Evolutionary conservation across 208 protist species (phyloP), one percentile per base, ranked within the genome.

Genomic region (Acanthamoeba rhysodes): DNA sequence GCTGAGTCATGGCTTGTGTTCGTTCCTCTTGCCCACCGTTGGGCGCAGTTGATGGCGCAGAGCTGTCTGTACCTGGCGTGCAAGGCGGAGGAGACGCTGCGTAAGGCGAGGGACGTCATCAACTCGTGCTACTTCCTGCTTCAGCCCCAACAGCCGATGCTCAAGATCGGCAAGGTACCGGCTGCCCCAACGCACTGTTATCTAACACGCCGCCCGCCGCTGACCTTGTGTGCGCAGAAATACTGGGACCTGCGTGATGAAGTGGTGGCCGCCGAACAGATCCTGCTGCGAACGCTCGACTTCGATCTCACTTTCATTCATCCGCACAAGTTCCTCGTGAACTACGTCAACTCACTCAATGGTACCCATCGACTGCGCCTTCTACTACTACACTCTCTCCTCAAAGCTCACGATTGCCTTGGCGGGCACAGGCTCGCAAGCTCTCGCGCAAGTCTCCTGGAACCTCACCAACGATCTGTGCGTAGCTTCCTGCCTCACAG

Each of bases 321-420:
- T 64, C 91, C 91, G n/a, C 72, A 94, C 91, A 94, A 94, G 41
- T 94, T 85, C 74, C 91, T 94, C 18, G 37, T 94, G 29, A 94
- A 94, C 91, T 94, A 94, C 70, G 1, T 94, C 55, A 93, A 76
- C 57, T 93, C 87, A 20, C n/a, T 93, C 34, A 93, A 93, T 16
- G 87, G 87, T 93, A 29, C 34, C 18, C 8, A 53, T 18, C 37
- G 4, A 3, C 3, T 29, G 22, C 74, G 55, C 14, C 32, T 84
- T 55, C 2, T 50, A 85, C 12, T 59, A 2, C 0, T 32, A 59
- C 78, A 18, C 1, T 78, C 8, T 18, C 68, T 32, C 1, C 18
- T 66, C 59, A 57, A 14, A 1, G 10, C 66, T 74, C n/a, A 74
- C 32, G 29, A 74, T 34, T 74, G 3, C 24, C n/a, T 37, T 29